Percentiles rank a stretch among this genome's conserved stretches.
phyloP scores from a whole-genome alignment of 768 basidiomycete genomes.

The Hortiboletus campestris region DNA sequence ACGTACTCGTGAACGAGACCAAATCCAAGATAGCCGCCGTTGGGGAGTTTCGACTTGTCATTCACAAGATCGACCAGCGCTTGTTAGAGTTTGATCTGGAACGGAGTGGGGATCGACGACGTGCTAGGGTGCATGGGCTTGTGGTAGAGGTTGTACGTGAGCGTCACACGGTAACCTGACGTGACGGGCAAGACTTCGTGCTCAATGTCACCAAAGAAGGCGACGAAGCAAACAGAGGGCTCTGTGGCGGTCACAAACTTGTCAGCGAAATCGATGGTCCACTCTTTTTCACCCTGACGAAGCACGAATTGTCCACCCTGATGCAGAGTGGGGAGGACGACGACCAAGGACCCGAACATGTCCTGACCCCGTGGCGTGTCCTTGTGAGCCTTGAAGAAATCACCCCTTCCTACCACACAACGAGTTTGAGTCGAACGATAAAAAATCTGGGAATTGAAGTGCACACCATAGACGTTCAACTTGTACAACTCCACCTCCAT shows the following conservation, averaged over 20 bases:
- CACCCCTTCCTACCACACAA: not conserved
- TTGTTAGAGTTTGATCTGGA: not conserved
- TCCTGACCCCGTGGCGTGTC: conserved; percentile 35
- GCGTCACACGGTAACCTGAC: conserved; percentile 42
- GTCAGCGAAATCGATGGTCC: conserved; percentile 1
- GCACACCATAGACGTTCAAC: conserved; percentile 47
- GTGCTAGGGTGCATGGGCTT: not conserved
- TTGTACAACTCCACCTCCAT: conserved; percentile 39
- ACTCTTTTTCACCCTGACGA: not conserved
- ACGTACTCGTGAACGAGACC: conserved; percentile 16
- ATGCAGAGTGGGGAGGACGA: conserved; percentile 43
- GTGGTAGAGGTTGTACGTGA: conserved; percentile 41
- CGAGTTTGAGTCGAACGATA: not conserved
- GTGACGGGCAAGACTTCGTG: conserved; percentile 43
- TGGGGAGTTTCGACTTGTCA: not conserved
- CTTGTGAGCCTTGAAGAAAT: conserved; percentile 11
- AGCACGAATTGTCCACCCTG: conserved; percentile 13
- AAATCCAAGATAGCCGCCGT: conserved; percentile 13
- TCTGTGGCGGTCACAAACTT: not conserved
- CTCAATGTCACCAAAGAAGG: conserved; percentile 44
- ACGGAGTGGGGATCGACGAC: not conserved
- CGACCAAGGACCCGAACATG: conserved; percentile 54
- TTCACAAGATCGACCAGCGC: not conserved
- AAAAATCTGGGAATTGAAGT: too few species aligned
- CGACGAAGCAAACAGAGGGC: conserved; percentile 35